These are phyloP conservation scores for Gliomastix tumulicola DNA, from an alignment of 2,329 filamentous ascomycete genomes.

Conservation along the genomic window DNA sequence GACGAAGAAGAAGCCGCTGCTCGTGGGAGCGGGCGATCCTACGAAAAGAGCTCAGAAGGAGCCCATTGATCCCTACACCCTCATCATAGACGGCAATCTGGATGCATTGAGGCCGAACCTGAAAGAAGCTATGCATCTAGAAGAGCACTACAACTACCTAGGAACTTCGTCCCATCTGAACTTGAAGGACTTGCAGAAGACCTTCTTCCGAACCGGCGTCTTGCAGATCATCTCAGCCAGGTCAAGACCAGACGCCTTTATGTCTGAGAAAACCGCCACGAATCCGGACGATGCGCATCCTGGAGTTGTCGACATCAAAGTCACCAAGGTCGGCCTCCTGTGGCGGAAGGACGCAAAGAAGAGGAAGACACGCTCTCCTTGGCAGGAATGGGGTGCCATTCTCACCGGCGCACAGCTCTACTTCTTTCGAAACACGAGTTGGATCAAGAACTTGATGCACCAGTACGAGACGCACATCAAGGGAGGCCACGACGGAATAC, in stretches of 20 bases:
- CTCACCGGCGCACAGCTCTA: slow-evolving; percentile 96
- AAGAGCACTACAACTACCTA: slow-evolving; percentile 86
- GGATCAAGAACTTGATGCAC: slow-evolving; percentile 85
- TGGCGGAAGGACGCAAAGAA: slow-evolving; percentile 95
- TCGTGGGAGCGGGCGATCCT: slow-evolving; percentile 49
- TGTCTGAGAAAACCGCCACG: slow-evolving; percentile 75
- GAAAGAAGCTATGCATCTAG: slow-evolving; percentile 85
- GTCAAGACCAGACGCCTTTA: slow-evolving; percentile 91
- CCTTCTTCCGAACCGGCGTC: slow-evolving; percentile 85
- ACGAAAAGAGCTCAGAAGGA: slow-evolving; percentile 64
- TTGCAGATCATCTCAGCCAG: slow-evolving; percentile 92
- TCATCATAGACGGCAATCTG: slow-evolving; percentile 86
- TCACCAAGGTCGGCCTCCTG: slow-evolving; percentile 88
- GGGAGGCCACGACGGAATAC: slow-evolving; percentile 65
- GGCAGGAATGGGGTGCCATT: slow-evolving; percentile 98
- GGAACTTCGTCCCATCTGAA: slow-evolving; percentile 72
- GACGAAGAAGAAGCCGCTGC: slow-evolving; percentile 61
- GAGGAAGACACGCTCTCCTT: slow-evolving; percentile 88
- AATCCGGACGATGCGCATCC: slow-evolving; percentile 84
- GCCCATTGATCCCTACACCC: slow-evolving; percentile 88
- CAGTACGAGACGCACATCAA: slow-evolving; percentile 81
- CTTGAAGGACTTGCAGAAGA: slow-evolving; percentile 73
- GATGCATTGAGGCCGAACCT: slow-evolving; percentile 77
- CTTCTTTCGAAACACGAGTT: slow-evolving; percentile 87
- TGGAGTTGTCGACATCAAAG: slow-evolving; percentile 93